These are phyloP conservation scores for Beauveria sp. DNA, from an alignment of 2,329 filamentous ascomycete genomes.

Conservation along the genomic window DNA sequence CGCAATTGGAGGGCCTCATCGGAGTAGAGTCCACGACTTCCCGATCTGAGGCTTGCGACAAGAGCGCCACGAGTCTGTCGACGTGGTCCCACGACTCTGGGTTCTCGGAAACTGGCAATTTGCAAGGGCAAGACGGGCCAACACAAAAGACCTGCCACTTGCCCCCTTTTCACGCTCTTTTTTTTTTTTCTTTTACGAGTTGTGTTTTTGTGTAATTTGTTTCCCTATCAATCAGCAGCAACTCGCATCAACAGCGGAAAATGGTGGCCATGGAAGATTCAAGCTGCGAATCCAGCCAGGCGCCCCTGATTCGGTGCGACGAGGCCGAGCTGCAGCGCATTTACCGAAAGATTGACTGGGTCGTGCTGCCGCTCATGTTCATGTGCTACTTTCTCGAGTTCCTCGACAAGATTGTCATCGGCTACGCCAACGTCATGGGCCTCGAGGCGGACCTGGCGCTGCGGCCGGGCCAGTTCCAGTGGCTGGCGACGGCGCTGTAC, in stretches of 20 bases:
- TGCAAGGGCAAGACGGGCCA: neutral
- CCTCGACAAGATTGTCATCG: conserved; percentile 22
- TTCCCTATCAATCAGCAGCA: too few species aligned
- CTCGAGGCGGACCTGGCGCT: conserved; percentile 23
- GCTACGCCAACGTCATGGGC: conserved; percentile 24
- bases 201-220: too few species aligned
- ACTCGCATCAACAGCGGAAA: neutral
- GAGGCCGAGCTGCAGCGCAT: conserved; percentile 11
- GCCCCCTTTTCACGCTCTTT: neutral
- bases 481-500: conserved; percentile 25
- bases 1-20: too few species aligned
- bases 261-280: neutral
- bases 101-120: too few species aligned
- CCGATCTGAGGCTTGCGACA: too few species aligned
- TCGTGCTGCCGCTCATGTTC: conserved; percentile 21
- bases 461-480: conserved; percentile 23
- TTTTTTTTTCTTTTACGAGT: neutral
- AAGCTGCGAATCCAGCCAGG: neutral
- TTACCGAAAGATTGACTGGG: conserved; percentile 19
- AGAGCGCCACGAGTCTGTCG: too few species aligned
- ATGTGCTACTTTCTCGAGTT: conserved; percentile 21
- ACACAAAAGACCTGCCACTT: neutral
- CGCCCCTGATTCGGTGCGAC: neutral
- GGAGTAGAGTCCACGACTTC: too few species aligned
- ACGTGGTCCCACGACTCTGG: too few species aligned